Conservation (phyloP, 2,329 filamentous ascomycete genomes). For the Aaosphaeria pasadenensis region DNA sequence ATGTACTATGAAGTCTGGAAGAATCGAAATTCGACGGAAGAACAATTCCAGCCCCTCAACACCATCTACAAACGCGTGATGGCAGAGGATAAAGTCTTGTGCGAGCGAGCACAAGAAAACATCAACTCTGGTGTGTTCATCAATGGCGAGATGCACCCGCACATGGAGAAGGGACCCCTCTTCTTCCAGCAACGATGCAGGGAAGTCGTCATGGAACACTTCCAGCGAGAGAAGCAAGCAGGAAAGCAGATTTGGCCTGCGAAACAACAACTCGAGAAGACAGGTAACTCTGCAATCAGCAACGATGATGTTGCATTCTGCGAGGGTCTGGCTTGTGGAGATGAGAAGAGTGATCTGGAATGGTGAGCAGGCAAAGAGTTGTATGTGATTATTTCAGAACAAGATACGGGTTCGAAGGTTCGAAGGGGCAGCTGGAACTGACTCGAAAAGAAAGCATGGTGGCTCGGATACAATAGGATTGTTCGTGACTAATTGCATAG, state of each 20-base stretch:
- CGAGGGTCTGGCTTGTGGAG: conserved; percentile 19
- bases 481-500: too few species aligned
- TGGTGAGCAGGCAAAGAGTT: not conserved
- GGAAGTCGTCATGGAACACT: conserved; percentile 48
- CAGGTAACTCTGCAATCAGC: conserved; percentile 9
- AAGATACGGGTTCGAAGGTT: too few species aligned
- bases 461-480: too few species aligned
- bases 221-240: conserved; percentile 44
- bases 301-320: conserved; percentile 28
- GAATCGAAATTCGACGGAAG: conserved; percentile 58
- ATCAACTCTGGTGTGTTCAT: conserved; percentile 60
- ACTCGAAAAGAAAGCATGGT: too few species aligned
- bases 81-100: conserved; percentile 63
- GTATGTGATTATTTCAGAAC: too few species aligned
- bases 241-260: conserved; percentile 55
- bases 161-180: conserved; percentile 57
- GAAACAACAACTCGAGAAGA: conserved; percentile 25
- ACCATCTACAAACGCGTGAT: conserved; percentile 63
- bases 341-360: not conserved
- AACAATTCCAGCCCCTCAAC: conserved; percentile 56
- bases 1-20: conserved; percentile 65
- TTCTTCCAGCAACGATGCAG: conserved; percentile 56
- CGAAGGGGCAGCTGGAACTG: too few species aligned
- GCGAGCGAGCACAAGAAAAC: conserved; percentile 58
- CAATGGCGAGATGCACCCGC: conserved; percentile 62